These are phyloP conservation scores for Trypanosoma lewisi DNA, from an alignment of 208 protist species.

Conservation along the genomic window DNA sequence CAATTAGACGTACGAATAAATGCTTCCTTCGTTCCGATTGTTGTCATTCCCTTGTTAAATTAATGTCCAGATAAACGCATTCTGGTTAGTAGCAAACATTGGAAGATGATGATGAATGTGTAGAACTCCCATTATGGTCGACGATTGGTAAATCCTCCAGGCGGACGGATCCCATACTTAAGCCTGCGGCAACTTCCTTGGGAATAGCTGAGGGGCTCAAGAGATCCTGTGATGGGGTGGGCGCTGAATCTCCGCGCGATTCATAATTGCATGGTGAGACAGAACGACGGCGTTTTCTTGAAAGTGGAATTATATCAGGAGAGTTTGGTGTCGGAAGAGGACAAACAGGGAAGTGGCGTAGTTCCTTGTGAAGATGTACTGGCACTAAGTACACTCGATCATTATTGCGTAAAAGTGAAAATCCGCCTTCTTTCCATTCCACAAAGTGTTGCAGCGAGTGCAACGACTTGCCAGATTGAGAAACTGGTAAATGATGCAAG, in stretches of 20 bases:
- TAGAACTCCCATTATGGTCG: neutral
- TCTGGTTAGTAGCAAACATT: neutral
- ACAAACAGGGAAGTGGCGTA: constrained; percentile 25
- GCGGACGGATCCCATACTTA: constrained; percentile 8
- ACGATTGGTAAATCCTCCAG: constrained; percentile 22
- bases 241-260: neutral
- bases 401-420: constrained; percentile 52
- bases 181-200: neutral
- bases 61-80: no score
- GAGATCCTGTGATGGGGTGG: neutral
- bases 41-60: no score
- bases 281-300: constrained; percentile 1
- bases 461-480: neutral
- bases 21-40: no score
- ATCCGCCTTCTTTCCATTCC: constrained; percentile 68
- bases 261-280: neutral
- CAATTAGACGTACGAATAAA: no score
- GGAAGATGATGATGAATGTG: constrained; percentile 7
- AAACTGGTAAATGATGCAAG: constrained; percentile 27
- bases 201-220: constrained; percentile 14
- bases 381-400: constrained; percentile 45
- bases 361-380: constrained; percentile 27
- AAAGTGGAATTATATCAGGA: constrained; percentile 11
- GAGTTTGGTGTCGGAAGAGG: constrained; percentile 5
- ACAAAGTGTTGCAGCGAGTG: constrained; percentile 38